Base-by-base conservation (phyloP, 352 stramenopile species). In the Pythium inflatum region DNA sequence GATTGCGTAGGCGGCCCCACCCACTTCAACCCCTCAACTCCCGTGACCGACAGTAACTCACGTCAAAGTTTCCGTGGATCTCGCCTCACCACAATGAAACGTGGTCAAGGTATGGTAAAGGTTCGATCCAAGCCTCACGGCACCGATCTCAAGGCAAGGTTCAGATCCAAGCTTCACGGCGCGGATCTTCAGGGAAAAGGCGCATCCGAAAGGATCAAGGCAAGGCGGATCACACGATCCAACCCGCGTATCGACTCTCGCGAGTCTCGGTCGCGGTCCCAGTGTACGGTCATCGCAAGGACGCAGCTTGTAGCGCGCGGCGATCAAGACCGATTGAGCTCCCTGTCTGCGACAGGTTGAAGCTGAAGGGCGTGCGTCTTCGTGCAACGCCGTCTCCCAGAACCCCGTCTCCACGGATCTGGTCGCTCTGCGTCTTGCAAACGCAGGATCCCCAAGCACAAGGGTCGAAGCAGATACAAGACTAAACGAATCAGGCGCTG, bases 351-450 rank as follows among this genome's bases (percentile, higher is more conserved):
- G n/a, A 41, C 8, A 41, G 34, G 34, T 41, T 41, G 34, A n/a
- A 41, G 34, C 34, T 14, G 34, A 41, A 8, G 8, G 34, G 34
- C 34, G n/a, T n/a, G n/a, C n/a, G n/a, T n/a, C 20, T 25, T 50
- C 41, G 41, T 27, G 20, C 41, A 24, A 50, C 6, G 12, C 12
- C 16, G 6, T 25, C 41, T 8, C 20, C 41, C 41, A n/a, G 20
- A 50, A 16, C n/a, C 41, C 41, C 41, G 41, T 27, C 41, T 50
- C 27, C 36, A 12, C 51, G 33, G n/a, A 56, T 45, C 30, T 30
- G 51, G n/a, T 59, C 51, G 14, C 51, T 59, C 33, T 59, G 51
- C 31, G 51, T 16, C 31, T 59, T 59, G 30, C 31, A 59, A 59
- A 22, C 51, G 51, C 51, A 59, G n/a, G 51, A 59, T 59, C 51